phyloP scores from a whole-genome alignment of 2,329 filamentous ascomycete genomes.

The Stachybotrys chartarum region DNA sequence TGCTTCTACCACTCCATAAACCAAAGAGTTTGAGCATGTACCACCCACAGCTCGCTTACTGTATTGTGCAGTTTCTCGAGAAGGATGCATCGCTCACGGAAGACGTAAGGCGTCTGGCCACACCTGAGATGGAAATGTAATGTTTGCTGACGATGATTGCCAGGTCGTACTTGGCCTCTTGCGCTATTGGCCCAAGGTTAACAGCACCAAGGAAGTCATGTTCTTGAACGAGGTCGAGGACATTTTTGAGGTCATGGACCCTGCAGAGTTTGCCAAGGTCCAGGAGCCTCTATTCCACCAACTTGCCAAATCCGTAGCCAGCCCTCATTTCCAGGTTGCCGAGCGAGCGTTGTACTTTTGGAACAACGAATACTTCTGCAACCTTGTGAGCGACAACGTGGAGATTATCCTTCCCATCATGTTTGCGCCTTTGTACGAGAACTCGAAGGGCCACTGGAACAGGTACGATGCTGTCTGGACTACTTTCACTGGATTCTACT shows the following conservation, averaged over 20 bases:
- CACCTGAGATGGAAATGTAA: background rate
- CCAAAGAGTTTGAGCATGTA: slow-evolving; percentile 99
- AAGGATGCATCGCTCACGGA: slow-evolving; percentile 96
- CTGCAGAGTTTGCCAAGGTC: slow-evolving; percentile 95
- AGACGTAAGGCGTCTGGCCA: slow-evolving; percentile 55
- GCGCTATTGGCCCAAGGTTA: slow-evolving; percentile 98
- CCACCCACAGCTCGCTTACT: slow-evolving; percentile 95
- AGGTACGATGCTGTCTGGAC: slow-evolving; percentile 46
- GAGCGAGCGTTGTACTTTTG: slow-evolving; percentile 98
- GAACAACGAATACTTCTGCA: slow-evolving; percentile 99
- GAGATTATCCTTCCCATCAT: slow-evolving; percentile 98
- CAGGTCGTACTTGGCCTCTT: slow-evolving; percentile 92
- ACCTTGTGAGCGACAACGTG: slow-evolving; percentile 96
- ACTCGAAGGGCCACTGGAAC: slow-evolving; percentile 99
- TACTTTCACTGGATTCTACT: too few species aligned
- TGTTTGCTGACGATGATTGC: background rate
- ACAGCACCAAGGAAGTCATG: slow-evolving; percentile 99
- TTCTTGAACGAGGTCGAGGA: slow-evolving; percentile 98
- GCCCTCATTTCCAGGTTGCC: slow-evolving; percentile 97
- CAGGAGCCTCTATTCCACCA: slow-evolving; percentile 97
- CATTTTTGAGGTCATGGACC: slow-evolving; percentile 99
- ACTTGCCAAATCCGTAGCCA: slow-evolving; percentile 94
- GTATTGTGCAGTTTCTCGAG: slow-evolving; percentile 96
- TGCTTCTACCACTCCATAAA: slow-evolving; percentile 91
- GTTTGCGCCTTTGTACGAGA: slow-evolving; percentile 97